Evolutionary conservation across 352 stramenopile genomes (phyloP).

Genomic region (Thraustotheca clavata): DNA sequence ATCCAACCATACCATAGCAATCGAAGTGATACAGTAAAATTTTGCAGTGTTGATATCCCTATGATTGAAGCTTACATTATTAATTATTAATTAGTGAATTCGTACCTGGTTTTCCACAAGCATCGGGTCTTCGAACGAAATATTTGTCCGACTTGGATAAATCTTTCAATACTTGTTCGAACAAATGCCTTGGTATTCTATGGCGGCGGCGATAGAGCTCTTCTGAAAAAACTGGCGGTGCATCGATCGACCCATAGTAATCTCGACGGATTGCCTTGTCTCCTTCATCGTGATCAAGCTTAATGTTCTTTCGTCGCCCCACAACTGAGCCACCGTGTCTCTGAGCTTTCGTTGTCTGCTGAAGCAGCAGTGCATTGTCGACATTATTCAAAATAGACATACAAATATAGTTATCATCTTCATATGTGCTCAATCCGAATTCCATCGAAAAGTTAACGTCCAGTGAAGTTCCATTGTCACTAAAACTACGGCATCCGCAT

Average conservation of each 20-base stretch:
- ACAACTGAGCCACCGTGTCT: constrained; percentile 8
- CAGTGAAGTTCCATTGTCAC: too few species aligned
- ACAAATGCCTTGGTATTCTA: background rate
- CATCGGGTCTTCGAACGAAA: constrained; percentile 17
- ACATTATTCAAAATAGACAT: too few species aligned
- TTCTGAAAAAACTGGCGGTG: background rate
- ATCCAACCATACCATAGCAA: constrained; percentile 21
- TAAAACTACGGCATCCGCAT: too few species aligned
- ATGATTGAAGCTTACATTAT: background rate
- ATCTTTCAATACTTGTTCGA: background rate
- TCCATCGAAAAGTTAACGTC: too few species aligned
- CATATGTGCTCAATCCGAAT: too few species aligned
- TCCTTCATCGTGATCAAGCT: constrained; percentile 5
- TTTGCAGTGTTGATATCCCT: constrained; percentile 19
- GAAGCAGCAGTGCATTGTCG: too few species aligned
- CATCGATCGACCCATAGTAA: background rate
- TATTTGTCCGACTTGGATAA: background rate
- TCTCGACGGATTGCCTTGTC: constrained; percentile 4
- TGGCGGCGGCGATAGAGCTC: background rate
- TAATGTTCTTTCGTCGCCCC: background rate
- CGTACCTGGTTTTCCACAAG: background rate
- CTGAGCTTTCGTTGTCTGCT: background rate
- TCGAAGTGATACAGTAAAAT: constrained; percentile 21
- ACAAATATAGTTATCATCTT: too few species aligned
- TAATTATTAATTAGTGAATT: background rate